phyloP scores from a whole-genome alignment of 352 stramenopile species.

The Phytophthora tentaculata region DNA sequence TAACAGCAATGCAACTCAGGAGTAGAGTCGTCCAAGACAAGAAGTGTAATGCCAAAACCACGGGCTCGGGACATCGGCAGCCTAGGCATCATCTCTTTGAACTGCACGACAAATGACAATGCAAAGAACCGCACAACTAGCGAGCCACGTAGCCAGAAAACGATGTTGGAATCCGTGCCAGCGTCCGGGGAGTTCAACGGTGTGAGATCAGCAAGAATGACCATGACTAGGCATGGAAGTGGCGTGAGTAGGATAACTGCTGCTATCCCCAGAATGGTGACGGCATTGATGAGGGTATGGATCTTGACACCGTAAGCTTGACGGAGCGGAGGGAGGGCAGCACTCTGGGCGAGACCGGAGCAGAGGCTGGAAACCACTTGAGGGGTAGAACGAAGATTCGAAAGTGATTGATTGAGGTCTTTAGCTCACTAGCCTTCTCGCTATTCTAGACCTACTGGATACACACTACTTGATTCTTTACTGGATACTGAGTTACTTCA shows the following conservation, averaged over 20 bases:
- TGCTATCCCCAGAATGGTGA: too few species aligned
- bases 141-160: background rate
- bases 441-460: too few species aligned
- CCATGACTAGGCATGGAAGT: background rate
- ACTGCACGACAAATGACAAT: background rate
- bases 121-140: background rate
- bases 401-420: too few species aligned
- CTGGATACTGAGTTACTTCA: too few species aligned
- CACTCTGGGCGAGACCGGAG: too few species aligned
- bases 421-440: too few species aligned
- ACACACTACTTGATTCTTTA: too few species aligned
- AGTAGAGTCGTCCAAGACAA: background rate
- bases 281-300: too few species aligned
- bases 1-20: background rate
- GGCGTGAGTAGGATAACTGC: background rate
- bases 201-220: background rate
- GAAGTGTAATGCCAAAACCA: background rate
- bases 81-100: background rate
- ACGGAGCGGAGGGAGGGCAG: too few species aligned
- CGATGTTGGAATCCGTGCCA: background rate
- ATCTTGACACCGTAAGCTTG: too few species aligned
- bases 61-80: background rate
- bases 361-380: too few species aligned
- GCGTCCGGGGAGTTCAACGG: background rate
- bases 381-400: too few species aligned